Conservation (phyloP, 1,139 yeast species). For the Geotrichum australiense region DNA sequence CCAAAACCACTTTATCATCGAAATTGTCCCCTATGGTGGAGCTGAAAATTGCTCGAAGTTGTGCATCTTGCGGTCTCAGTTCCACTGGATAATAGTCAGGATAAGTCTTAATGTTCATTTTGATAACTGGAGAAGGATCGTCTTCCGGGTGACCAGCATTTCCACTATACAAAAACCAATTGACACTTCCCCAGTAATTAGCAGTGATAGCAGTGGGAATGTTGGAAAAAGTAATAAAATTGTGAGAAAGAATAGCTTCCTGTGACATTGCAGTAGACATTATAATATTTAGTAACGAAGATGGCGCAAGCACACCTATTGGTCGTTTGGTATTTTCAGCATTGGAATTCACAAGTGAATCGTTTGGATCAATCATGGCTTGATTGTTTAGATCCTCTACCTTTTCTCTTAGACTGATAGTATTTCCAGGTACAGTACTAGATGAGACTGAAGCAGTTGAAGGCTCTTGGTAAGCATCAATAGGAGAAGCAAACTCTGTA, state of each 20-base stretch:
- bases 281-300: conserved; percentile 51
- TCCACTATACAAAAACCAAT: conserved; percentile 35
- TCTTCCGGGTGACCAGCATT: background rate
- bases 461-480: conserved; percentile 24
- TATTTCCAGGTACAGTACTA: background rate
- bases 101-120: conserved; percentile 33
- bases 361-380: conserved; percentile 19
- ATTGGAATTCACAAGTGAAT: conserved; percentile 13
- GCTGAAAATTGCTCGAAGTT: conserved; percentile 72
- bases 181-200: conserved; percentile 87
- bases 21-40: conserved; percentile 34
- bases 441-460: background rate
- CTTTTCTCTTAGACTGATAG: conserved; percentile 8
- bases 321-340: conserved; percentile 24
- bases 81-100: conserved; percentile 61
- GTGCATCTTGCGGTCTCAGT: conserved; percentile 62
- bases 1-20: conserved; percentile 61
- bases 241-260: conserved; percentile 61
- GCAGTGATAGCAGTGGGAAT: conserved; percentile 83
- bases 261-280: conserved; percentile 68
- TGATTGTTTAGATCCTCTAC: conserved; percentile 13
- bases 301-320: conserved; percentile 30
- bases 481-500: conserved; percentile 69
- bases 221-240: conserved; percentile 50
- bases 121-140: conserved; percentile 11